phyloP scores from a whole-genome alignment of 345 rosid genomes.

The Melaleuca alternifolia region DNA sequence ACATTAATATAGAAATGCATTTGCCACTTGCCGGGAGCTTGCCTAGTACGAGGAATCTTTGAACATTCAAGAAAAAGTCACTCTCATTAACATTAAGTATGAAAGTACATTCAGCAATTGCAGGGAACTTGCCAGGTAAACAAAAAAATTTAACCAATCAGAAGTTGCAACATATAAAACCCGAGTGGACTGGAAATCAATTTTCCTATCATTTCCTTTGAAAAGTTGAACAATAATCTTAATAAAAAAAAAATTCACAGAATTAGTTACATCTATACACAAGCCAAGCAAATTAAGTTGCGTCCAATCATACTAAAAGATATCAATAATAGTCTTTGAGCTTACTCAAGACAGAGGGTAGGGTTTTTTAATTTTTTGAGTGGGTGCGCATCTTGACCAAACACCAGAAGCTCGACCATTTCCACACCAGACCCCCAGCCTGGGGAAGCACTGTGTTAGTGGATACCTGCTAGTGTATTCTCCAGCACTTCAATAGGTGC shows the following conservation, averaged over 20 bases:
- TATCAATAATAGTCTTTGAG: not conserved
- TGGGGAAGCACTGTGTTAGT: not conserved
- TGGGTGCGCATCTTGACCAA: not conserved
- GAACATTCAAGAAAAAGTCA: too few relatives aligned
- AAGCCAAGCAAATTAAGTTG: not conserved
- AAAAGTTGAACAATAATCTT: not conserved
- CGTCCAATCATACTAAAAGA: not conserved
- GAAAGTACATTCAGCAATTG: too few relatives aligned
- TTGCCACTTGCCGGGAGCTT: too few relatives aligned
- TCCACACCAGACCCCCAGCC: not conserved
- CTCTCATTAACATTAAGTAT: too few relatives aligned
- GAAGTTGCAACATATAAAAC: not conserved
- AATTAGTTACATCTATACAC: not conserved
- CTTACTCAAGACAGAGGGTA: not conserved
- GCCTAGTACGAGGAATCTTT: too few relatives aligned
- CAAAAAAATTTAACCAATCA: not conserved
- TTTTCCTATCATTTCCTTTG: not conserved
- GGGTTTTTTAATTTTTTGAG: not conserved
- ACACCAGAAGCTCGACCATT: not conserved
- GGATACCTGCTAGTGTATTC: not conserved
- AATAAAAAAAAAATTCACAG: not conserved
- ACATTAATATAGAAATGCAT: too few relatives aligned
- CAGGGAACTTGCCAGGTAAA: too few relatives aligned
- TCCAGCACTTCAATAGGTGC: not conserved
- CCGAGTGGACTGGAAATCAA: not conserved